Conservation (phyloP, 805 yeast genomes). For the Metschnikowia borealis region DNA sequence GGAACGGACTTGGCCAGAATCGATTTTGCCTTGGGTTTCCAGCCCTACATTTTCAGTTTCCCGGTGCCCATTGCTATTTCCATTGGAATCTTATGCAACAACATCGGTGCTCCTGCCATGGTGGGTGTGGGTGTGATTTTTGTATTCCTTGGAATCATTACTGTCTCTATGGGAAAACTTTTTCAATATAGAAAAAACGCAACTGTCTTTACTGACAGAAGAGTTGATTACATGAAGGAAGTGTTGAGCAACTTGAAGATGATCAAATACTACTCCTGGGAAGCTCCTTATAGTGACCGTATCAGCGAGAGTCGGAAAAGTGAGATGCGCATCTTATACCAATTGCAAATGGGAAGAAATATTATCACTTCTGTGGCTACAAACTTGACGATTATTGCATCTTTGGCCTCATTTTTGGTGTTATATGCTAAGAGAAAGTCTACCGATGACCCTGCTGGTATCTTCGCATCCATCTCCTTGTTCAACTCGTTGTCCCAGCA, state of each 20-base stretch:
- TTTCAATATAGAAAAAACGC: conserved; percentile 55
- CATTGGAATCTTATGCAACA: conserved; percentile 57
- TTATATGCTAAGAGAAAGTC: conserved; percentile 29
- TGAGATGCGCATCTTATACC: conserved; percentile 61
- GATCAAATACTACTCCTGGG: conserved; percentile 92
- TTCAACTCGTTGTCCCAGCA: conserved; percentile 60
- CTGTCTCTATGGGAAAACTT: conserved; percentile 45
- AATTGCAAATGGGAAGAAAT: conserved; percentile 63
- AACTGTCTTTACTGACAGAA: conserved; percentile 63
- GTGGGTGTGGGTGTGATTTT: conserved; percentile 61
- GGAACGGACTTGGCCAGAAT: conserved; percentile 80
- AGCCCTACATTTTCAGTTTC: conserved; percentile 59
- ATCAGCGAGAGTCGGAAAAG: conserved; percentile 51
- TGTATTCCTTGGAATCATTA: conserved; percentile 47
- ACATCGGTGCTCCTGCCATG: conserved; percentile 69
- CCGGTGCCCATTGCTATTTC: conserved; percentile 63
- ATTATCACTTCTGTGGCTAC: conserved; percentile 56
- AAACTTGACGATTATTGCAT: conserved; percentile 64
- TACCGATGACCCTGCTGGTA: conserved; percentile 49
- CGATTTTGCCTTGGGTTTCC: conserved; percentile 69
- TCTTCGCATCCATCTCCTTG: conserved; percentile 67
- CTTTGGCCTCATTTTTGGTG: conserved; percentile 51
- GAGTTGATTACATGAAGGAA: conserved; percentile 77
- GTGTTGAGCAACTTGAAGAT: conserved; percentile 71
- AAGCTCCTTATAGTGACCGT: conserved; percentile 62